A percentile compares a stretch with the other conserved stretches of the same genome.
phyloP scores from a whole-genome alignment of 495 filamentous ascomycete genomes.

The Pyrenula massariospora region DNA sequence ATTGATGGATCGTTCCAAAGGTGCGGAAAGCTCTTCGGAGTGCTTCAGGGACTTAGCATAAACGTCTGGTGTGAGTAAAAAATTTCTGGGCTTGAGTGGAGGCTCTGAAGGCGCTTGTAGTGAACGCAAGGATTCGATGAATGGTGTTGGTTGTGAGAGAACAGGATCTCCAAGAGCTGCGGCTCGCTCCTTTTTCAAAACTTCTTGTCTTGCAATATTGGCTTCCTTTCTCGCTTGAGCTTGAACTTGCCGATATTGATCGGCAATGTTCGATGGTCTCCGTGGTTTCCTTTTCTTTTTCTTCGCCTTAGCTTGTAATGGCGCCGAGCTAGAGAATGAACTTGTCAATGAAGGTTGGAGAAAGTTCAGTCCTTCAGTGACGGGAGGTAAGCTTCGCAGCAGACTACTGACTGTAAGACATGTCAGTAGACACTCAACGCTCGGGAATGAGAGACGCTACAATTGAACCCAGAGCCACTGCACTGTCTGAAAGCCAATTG shows the following conservation, averaged over 20 bases:
- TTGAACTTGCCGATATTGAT: constrained; percentile 55
- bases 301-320: constrained; percentile 1
- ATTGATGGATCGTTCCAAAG: constrained; percentile 22
- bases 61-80: constrained; percentile 56
- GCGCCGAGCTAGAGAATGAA: constrained; percentile 8
- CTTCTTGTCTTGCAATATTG: constrained; percentile 60
- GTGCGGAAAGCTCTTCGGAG: constrained; percentile 51
- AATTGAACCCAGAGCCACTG: background rate
- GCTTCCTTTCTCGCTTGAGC: constrained; percentile 67
- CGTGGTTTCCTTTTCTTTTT: constrained; percentile 32
- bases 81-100: constrained; percentile 42
- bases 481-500: background rate
- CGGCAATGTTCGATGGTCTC: constrained; percentile 31
- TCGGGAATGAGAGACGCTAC: background rate
- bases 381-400: constrained; percentile 2
- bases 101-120: constrained; percentile 21
- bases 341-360: constrained; percentile 5
- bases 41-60: constrained; percentile 50
- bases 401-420: background rate
- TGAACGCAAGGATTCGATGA: constrained; percentile 69
- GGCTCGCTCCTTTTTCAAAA: constrained; percentile 48
- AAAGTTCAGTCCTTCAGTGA: constrained; percentile 3
- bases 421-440: background rate
- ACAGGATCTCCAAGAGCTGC: constrained; percentile 62
- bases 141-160: constrained; percentile 64